phyloP scores from a whole-genome alignment of 768 basidiomycete species.

The Tylopilus felleus region DNA sequence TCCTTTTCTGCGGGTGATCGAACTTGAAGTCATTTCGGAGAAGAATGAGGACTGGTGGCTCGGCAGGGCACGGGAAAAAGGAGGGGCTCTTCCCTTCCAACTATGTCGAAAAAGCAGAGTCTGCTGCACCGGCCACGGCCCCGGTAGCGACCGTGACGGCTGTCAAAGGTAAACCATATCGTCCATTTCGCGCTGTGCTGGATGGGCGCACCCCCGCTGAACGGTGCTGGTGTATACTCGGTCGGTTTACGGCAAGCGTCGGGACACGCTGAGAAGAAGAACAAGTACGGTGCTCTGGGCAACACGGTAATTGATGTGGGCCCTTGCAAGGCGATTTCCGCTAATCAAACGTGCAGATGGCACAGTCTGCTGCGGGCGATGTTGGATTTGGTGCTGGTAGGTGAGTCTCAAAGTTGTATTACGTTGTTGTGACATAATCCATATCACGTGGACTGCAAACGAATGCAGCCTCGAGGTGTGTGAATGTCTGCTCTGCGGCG shows the following conservation, averaged over 20 bases:
- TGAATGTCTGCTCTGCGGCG: no score
- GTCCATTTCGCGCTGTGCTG: slow-evolving; percentile 37
- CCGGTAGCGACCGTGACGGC: background rate
- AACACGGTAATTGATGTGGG: slow-evolving; percentile 45
- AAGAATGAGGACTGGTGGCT: slow-evolving; percentile 89
- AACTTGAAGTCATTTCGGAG: slow-evolving; percentile 74
- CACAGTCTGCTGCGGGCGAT: slow-evolving; percentile 63
- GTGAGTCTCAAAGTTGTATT: slow-evolving; percentile 27
- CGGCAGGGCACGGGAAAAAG: slow-evolving; percentile 56
- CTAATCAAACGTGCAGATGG: slow-evolving; percentile 41
- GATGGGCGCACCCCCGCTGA: slow-evolving; percentile 34
- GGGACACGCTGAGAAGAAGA: slow-evolving; percentile 46
- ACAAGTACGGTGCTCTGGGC: slow-evolving; percentile 53
- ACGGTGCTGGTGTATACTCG: slow-evolving; percentile 28
- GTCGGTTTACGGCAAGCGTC: slow-evolving; percentile 28
- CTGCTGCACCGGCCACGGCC: background rate
- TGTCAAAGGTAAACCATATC: slow-evolving; percentile 25
- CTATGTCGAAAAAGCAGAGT: slow-evolving; percentile 59
- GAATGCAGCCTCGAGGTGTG: no score
- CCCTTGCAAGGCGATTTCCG: slow-evolving; percentile 7
- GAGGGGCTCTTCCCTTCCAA: slow-evolving; percentile 78
- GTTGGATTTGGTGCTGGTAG: slow-evolving; percentile 74
- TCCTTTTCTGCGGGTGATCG: slow-evolving; percentile 73
- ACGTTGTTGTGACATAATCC: slow-evolving; percentile 19
- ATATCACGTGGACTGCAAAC: slow-evolving; percentile 25